Evolutionary conservation across 306 rosid genomes (phyloP).

Genomic region (Quercus variabilis): DNA sequence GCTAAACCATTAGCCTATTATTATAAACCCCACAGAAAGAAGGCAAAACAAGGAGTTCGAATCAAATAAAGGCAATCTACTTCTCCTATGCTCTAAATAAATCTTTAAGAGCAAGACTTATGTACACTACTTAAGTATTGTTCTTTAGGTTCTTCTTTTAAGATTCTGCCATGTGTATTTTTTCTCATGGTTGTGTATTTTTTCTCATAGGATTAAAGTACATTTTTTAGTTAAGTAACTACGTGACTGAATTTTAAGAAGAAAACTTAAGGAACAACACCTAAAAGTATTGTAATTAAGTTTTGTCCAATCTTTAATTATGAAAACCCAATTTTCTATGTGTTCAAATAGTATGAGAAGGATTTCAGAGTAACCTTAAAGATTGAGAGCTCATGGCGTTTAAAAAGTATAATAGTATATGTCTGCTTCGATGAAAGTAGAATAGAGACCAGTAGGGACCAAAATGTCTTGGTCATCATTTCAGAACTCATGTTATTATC

Average conservation of each 20-base stretch:
- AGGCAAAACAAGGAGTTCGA: too few species aligned
- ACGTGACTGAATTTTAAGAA: too few species aligned
- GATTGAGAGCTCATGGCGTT: too few species aligned
- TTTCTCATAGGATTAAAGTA: too few species aligned
- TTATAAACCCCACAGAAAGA: neutral
- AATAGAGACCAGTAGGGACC: too few species aligned
- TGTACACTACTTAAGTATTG: too few species aligned
- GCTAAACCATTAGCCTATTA: neutral
- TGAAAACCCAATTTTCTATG: neutral
- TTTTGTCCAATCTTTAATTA: neutral
- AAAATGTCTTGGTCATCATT: too few species aligned
- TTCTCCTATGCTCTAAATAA: neutral
- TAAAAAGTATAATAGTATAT: neutral
- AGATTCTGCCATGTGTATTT: accelerated
- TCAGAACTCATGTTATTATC: too few species aligned
- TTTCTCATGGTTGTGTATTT: too few species aligned
- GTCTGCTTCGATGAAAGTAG: neutral
- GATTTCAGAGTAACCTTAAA: neutral
- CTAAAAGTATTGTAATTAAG: accelerated
- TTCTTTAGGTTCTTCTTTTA: accelerated
- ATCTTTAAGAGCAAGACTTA: neutral
- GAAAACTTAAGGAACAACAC: accelerated
- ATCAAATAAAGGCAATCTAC: neutral
- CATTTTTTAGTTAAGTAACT: too few species aligned
- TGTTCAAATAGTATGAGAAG: neutral